A percentile compares a stretch with the other conserved stretches of the same genome.
Evolutionary conservation across 805 yeast genomes (phyloP).

Genomic region (Monosporozyma solicola): DNA sequence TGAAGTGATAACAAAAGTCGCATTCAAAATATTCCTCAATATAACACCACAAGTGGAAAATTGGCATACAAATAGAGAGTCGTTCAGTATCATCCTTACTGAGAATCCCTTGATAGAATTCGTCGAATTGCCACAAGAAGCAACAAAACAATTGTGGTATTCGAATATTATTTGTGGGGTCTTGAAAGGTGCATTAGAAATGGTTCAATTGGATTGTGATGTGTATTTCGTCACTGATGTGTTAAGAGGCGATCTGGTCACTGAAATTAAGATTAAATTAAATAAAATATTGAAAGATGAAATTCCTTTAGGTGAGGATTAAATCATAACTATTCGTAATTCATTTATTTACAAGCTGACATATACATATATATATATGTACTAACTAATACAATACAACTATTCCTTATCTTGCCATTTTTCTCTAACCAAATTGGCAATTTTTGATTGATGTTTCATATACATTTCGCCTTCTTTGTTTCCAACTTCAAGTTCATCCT

Average conservation of each 20-base stretch:
- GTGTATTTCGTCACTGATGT: conserved; percentile 71
- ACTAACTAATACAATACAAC: not conserved
- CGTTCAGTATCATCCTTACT: conserved; percentile 60
- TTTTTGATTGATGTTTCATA: conserved; percentile 10
- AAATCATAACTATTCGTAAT: conserved; percentile 4
- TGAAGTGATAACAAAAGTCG: conserved; percentile 76
- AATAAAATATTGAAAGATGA: conserved; percentile 77
- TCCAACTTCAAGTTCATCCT: not conserved
- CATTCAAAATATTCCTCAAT: conserved; percentile 83
- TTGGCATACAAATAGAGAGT: conserved; percentile 69
- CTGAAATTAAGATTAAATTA: conserved; percentile 70
- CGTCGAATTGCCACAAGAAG: conserved; percentile 86
- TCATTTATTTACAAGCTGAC: not conserved
- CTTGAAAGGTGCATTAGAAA: conserved; percentile 81
- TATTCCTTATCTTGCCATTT: conserved; percentile 18
- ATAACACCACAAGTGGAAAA: conserved; percentile 64
- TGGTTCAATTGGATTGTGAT: conserved; percentile 92
- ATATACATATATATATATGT: not conserved
- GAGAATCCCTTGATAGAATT: conserved; percentile 93
- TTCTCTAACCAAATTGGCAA: conserved; percentile 21
- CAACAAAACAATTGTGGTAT: conserved; percentile 76
- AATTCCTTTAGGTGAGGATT: conserved; percentile 95
- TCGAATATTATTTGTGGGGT: conserved; percentile 87
- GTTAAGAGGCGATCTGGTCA: conserved; percentile 70
- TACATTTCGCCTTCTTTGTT: not conserved